Base-by-base conservation (phyloP, 352 stramenopile species). In the Phytopythium boreale region DNA sequence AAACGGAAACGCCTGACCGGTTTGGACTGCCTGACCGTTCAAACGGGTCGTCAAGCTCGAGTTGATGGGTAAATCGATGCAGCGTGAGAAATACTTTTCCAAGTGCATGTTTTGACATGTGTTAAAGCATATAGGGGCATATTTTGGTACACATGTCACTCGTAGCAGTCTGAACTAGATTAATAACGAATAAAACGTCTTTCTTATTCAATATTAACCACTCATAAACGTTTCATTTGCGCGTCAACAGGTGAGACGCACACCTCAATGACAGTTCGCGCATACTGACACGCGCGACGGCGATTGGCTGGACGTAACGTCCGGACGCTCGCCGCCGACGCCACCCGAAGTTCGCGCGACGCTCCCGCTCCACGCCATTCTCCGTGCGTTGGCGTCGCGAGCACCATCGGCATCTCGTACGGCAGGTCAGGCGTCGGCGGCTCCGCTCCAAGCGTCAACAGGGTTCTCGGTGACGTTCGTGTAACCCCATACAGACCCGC, bases 221-320 rank as follows among this genome's bases (percentile, higher is more conserved):
- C 20, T 56, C 10, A 37, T 9, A 56, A 24, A 15, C 24, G 9
- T 24, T 15, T 34, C 6, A 36, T 10, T 36, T 55, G 52, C 34
- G 31, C 29, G 29, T 29, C 52, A 59, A 14, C 20, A 29, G 8
- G 19, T 46, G 20, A 26, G 3, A 46, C 31, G 22, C 29, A 43
- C 36, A 10, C 11, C 1, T 2, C 2, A 46, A 11, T 27, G 52
- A 24, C 52, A 46, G 31, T 29, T 31, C 52, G 52, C 22, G 52
- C 52, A 44, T 43, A 29, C 15, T 24, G 51, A 36, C 19, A 27
- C 52, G 37, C 17, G 4, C 29, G n/a, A 6, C 27, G 17, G 17
- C 52, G 52, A 59, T 27, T 59, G 52, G 52, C 52, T 59, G 52
- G 9, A 29, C 52, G 52, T 7, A 14, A 59, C 31, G 52, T 57